phyloP scores from a whole-genome alignment of 1,284 basidiomycete genomes.

The Lentinus polychrous region DNA sequence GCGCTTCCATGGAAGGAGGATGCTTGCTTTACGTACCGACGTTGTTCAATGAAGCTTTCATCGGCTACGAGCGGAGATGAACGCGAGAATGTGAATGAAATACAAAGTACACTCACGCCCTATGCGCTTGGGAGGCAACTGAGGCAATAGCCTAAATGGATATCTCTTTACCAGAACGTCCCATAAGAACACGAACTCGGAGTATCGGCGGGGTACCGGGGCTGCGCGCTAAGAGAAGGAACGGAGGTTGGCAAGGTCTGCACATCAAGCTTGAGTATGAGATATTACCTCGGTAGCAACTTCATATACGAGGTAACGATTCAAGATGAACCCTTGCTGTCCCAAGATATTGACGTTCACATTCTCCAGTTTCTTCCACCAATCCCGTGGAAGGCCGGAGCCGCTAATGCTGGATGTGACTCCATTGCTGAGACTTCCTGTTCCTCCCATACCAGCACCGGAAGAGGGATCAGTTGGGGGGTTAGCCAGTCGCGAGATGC shows the following conservation, averaged over 20 bases:
- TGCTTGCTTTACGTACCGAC: slow-evolving; percentile 42
- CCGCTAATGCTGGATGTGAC: slow-evolving; percentile 56
- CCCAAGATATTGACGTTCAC: slow-evolving; percentile 69
- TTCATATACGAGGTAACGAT: slow-evolving; percentile 77
- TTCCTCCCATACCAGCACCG: slow-evolving; percentile 3
- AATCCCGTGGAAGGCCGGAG: slow-evolving; percentile 65
- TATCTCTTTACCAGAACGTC: slow-evolving; percentile 75
- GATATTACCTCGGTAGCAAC: slow-evolving; percentile 69
- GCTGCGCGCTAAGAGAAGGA: slow-evolving; percentile 42
- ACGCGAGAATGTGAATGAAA: slow-evolving; percentile 3
- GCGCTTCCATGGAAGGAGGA: neutral
- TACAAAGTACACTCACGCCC: slow-evolving; percentile 53
- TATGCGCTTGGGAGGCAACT: slow-evolving; percentile 84
- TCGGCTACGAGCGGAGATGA: slow-evolving; percentile 48
- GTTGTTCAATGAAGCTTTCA: slow-evolving; percentile 82
- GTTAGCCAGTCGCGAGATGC: slow-evolving; percentile 24
- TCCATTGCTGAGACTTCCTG: slow-evolving; percentile 35
- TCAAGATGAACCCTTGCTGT: slow-evolving; percentile 84
- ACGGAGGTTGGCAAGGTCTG: neutral
- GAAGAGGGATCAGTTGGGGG: slow-evolving; percentile 13
- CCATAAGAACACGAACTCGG: slow-evolving; percentile 86
- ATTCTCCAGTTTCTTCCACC: slow-evolving; percentile 79
- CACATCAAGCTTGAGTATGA: neutral
- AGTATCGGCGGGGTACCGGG: slow-evolving; percentile 74
- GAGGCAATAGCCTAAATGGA: slow-evolving; percentile 88